Evolutionary conservation across 2,329 filamentous ascomycete genomes (phyloP).

Genomic region (Colletotrichum incanum): DNA sequence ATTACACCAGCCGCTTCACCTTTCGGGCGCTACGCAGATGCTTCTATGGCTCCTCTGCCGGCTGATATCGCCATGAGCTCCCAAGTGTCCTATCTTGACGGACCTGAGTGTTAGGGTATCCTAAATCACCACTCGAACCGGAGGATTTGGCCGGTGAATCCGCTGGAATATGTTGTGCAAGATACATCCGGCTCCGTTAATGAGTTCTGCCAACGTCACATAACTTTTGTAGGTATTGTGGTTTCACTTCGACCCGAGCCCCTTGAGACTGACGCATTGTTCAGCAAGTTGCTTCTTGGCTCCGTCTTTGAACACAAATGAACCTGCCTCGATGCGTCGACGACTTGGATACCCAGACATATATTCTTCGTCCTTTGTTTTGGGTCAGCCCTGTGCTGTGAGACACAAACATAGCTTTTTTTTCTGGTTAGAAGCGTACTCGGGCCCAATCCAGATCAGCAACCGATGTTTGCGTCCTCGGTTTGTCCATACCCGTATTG

Average conservation of each 20-base stretch:
- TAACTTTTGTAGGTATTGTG: not conserved
- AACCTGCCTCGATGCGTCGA: not conserved
- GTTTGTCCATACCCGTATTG: not conserved
- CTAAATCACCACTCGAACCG: too few species aligned
- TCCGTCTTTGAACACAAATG: not conserved
- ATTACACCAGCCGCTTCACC: not conserved
- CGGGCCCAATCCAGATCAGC: not conserved
- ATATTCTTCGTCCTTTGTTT: not conserved
- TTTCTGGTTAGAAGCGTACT: not conserved
- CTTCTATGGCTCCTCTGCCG: not conserved
- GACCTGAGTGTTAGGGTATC: not conserved
- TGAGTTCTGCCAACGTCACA: not conserved
- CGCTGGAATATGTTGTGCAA: not conserved
- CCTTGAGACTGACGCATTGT: not conserved
- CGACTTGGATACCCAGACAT: not conserved
- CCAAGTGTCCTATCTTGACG: not conserved
- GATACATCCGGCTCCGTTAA: not conserved
- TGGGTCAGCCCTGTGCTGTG: constrained; percentile 4
- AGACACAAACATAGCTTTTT: not conserved
- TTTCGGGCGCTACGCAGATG: not conserved
- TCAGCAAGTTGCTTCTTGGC: not conserved
- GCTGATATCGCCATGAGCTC: not conserved
- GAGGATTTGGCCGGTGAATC: not conserved
- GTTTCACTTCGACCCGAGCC: not conserved
- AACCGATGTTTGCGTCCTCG: not conserved